Percentiles rank a stretch among this genome's conserved stretches.
Evolutionary conservation across 768 basidiomycete genomes (phyloP).

Genomic region (Boletus insuetus): DNA sequence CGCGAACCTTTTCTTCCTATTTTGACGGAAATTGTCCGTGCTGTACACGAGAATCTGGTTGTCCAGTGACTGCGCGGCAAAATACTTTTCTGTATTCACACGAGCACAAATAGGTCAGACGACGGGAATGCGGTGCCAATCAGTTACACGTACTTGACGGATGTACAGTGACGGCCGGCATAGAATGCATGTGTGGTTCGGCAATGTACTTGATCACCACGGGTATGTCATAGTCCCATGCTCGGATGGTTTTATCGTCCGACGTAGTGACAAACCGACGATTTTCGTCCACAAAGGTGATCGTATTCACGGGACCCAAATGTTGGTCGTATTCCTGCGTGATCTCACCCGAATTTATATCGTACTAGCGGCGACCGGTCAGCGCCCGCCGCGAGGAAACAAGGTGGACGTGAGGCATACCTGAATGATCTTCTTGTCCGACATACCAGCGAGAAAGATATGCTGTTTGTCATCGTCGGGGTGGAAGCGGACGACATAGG

Average conservation of each 20-base stretch:
- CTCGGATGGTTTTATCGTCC: conserved; percentile 98
- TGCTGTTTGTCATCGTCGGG: conserved; percentile 96
- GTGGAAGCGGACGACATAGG: conserved; percentile 93
- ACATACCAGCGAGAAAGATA: conserved; percentile 97
- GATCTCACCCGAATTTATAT: conserved; percentile 92
- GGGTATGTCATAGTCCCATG: conserved; percentile 99
- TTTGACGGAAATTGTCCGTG: conserved; percentile 97
- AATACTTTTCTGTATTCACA: conserved; percentile 73
- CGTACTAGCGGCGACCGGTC: conserved; percentile 58
- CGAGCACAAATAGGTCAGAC: conserved; percentile 15
- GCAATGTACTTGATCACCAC: conserved; percentile 99
- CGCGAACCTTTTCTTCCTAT: conserved; percentile 97
- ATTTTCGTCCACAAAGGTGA: conserved; percentile 98
- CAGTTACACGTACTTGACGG: conserved; percentile 76
- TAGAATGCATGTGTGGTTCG: conserved; percentile 99
- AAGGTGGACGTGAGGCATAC: conserved; percentile 40
- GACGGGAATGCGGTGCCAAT: not conserved
- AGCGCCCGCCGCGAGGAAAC: not conserved
- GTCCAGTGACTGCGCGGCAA: conserved; percentile 96
- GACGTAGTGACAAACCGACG: conserved; percentile 96
- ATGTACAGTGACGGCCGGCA: conserved; percentile 96
- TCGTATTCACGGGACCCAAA: conserved; percentile 96
- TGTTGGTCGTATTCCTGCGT: conserved; percentile 99
- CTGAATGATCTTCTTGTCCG: conserved; percentile 98
- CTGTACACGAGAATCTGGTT: conserved; percentile 98